Evolutionary conservation across 805 yeast species (phyloP).

Genomic region (Candida manassasensis): DNA sequence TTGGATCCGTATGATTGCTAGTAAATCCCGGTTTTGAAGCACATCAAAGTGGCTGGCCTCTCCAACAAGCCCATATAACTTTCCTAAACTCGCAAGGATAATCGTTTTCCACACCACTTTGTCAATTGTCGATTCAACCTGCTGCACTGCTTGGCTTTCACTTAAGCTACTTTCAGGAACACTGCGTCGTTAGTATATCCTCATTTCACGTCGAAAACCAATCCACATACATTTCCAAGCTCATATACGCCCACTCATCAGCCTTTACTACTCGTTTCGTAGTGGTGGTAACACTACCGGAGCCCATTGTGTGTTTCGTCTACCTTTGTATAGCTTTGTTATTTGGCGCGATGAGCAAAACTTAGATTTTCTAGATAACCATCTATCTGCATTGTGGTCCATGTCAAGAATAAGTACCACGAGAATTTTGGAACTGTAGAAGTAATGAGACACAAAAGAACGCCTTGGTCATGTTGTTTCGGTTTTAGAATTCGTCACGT

Average conservation of each 20-base stretch:
- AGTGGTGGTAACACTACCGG: no score
- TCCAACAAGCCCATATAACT: constrained; percentile 31
- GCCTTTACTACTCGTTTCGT: constrained; percentile 4
- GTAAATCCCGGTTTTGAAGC: constrained; percentile 12
- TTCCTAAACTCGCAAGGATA: constrained; percentile 18
- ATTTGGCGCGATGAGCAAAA: no score
- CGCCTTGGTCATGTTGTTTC: no score
- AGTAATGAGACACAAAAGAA: no score
- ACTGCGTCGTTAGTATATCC: constrained; percentile 5
- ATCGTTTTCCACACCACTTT: constrained; percentile 29
- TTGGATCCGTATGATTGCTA: constrained; percentile 24
- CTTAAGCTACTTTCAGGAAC: constrained; percentile 7
- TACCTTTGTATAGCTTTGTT: no score
- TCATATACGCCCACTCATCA: constrained; percentile 21
- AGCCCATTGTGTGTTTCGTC: no score
- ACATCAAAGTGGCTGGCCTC: constrained; percentile 28
- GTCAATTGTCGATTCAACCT: constrained; percentile 19
- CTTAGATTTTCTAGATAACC: no score
- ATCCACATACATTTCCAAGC: constrained; percentile 19
- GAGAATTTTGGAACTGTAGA: no score
- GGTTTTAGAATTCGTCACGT: no score
- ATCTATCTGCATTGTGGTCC: no score
- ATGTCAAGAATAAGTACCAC: no score
- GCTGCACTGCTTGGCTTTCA: constrained; percentile 7
- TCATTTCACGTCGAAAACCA: constrained; percentile 1